These are phyloP conservation scores for Lepiota brunneoincarnata DNA, from an alignment of 768 basidiomycete species.

Conservation along the genomic window DNA sequence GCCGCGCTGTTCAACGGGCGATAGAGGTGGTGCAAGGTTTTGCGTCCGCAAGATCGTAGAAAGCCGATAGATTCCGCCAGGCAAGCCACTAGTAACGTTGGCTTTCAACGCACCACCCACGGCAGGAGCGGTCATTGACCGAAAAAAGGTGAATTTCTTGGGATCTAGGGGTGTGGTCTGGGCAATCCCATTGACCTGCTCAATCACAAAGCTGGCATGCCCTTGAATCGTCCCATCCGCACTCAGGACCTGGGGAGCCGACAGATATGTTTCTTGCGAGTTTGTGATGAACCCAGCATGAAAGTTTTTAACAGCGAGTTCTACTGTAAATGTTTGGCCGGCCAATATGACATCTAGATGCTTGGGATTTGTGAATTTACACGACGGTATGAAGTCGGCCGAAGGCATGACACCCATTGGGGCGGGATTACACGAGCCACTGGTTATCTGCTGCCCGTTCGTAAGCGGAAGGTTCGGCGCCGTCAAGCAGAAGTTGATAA, in stretches of 20 bases:
- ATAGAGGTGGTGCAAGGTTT: constrained; percentile 48
- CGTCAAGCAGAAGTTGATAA: constrained; percentile 56
- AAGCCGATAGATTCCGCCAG: constrained; percentile 54
- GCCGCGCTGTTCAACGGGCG: constrained; percentile 47
- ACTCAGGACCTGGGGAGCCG: constrained; percentile 51
- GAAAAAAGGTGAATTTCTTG: constrained; percentile 59
- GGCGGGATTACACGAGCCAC: constrained; percentile 58
- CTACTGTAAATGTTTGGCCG: constrained; percentile 41
- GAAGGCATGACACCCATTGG: constrained; percentile 56
- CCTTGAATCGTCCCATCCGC: constrained; percentile 40
- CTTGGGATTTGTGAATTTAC: constrained; percentile 43
- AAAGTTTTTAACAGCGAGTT: too few species aligned
- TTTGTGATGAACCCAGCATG: too few species aligned
- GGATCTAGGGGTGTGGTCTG: constrained; percentile 44
- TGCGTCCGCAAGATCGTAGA: constrained; percentile 48
- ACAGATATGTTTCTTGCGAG: constrained; percentile 33
- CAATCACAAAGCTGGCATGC: constrained; percentile 55
- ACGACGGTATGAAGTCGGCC: constrained; percentile 43
- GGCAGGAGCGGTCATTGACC: constrained; percentile 49
- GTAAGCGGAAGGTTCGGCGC: constrained; percentile 48
- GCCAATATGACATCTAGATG: constrained; percentile 42
- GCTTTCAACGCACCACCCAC: constrained; percentile 45
- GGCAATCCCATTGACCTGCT: constrained; percentile 38
- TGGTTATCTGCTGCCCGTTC: constrained; percentile 47
- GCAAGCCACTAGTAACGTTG: constrained; percentile 45